These are phyloP conservation scores for Butyriboletus appendiculatus DNA, from an alignment of 1,284 basidiomycete species.

Conservation along the genomic window DNA sequence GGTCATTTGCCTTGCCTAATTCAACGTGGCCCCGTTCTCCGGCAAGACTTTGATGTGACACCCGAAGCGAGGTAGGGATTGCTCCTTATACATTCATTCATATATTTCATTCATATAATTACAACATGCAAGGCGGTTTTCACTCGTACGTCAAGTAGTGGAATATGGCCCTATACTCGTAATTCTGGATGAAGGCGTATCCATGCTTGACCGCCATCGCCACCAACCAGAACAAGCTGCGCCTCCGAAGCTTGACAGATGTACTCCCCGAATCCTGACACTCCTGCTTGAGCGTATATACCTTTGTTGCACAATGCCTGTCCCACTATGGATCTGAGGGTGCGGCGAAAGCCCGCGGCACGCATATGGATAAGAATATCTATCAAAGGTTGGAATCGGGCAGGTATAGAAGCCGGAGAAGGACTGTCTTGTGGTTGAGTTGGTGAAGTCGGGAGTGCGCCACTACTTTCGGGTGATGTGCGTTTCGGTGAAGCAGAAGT, in stretches of 20 bases:
- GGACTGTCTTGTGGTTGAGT: neutral
- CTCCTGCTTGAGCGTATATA: constrained; percentile 35
- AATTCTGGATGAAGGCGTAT: constrained; percentile 37
- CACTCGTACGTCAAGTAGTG: constrained; percentile 10
- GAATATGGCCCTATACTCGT: constrained; percentile 11
- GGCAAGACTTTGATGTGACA: neutral
- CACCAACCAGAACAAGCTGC: constrained; percentile 38
- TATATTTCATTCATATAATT: constrained; percentile 16
- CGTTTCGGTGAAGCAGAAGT: neutral
- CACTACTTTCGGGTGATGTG: neutral
- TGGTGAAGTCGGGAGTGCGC: neutral
- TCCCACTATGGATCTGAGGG: constrained; percentile 28
- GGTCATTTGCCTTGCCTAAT: constrained; percentile 2
- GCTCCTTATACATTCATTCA: constrained; percentile 9
- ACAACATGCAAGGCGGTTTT: constrained; percentile 7
- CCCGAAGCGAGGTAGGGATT: constrained; percentile 3
- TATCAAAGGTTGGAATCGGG: constrained; percentile 30
- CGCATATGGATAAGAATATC: constrained; percentile 18
- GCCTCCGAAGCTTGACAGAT: constrained; percentile 29
- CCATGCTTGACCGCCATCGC: constrained; percentile 36
- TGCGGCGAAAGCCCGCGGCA: constrained; percentile 15
- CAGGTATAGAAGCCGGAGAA: constrained; percentile 13
- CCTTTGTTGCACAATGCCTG: constrained; percentile 17
- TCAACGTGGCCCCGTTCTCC: neutral
- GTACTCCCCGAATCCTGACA: constrained; percentile 35